Base-by-base conservation (phyloP, 1,284 basidiomycete genomes). In the Volvariella surrecta region DNA sequence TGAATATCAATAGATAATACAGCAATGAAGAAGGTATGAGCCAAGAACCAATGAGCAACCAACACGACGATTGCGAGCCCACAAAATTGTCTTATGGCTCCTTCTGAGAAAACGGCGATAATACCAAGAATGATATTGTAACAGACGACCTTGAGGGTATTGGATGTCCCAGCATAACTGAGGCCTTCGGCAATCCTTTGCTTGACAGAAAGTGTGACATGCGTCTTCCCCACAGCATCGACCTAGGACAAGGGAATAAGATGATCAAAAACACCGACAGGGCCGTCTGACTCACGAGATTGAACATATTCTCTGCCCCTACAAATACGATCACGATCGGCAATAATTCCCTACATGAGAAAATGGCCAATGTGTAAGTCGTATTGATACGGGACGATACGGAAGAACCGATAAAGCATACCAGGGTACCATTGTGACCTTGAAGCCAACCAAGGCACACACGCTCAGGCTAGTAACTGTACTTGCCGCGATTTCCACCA, bases 291-390 rank as follows among this genome's bases (percentile, higher is more conserved):
- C 82, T 55, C 59, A 93, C 90, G 57, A 99, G 70, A 54, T 85
- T 87, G 59, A 91, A 90, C 94, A 98, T 98, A 57, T 97, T 97
- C 65, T 98, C 95, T 1, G 91, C 88, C 7, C 95, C 95, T 15
- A 97, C 89, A 52, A 98, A 94, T 13, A 94, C 80, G 40, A 99
- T 91, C 39, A 97, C 88, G 49, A 98, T 89, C 0, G 94, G 93
- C 43, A 98, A 71, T 31, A 96, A 67, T 57, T 82, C 81, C 85
- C 84, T 88, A 41, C 30, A 28, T 28, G 6, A 28, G n/a, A n/a
- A n/a, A n/a, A n/a, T n/a, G n/a, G n/a, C n/a, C n/a, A n/a, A n/a
- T n/a, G n/a, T n/a, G n/a, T n/a, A n/a, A 32, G 20, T 37, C 30
- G 2, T 31, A 21, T 49, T 32, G 42, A 42, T 15, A 46, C 38